Conservation (phyloP, 1,284 basidiomycete genomes). For the Microbotryum violaceum region DNA sequence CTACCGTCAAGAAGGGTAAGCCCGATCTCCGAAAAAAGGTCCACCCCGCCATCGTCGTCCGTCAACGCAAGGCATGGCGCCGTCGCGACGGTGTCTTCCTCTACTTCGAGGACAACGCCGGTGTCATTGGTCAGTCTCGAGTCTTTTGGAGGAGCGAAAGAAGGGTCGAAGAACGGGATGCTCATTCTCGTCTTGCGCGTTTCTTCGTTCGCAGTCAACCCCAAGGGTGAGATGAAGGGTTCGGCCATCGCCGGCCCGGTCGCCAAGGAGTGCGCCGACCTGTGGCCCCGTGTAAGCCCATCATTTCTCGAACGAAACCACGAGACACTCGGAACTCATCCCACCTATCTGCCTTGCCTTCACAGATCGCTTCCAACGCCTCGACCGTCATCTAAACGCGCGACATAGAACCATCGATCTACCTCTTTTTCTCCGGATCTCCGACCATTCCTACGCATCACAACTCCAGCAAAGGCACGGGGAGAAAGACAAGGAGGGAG, state of each 20-base stretch:
- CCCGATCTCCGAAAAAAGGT: constrained; percentile 99
- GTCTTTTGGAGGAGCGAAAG: too few relatives aligned
- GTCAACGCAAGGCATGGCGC: constrained; percentile 98
- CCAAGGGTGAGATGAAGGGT: constrained; percentile 99
- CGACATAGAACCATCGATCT: too few relatives aligned
- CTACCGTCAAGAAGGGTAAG: constrained; percentile 99
- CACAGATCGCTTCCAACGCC: constrained; percentile 62
- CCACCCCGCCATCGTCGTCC: constrained; percentile 94
- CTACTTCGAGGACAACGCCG: constrained; percentile 98
- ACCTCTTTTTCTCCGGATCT: too few relatives aligned
- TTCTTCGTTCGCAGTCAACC: constrained; percentile 51
- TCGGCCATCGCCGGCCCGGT: constrained; percentile 97
- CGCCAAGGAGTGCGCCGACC: constrained; percentile 92
- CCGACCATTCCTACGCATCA: too few relatives aligned
- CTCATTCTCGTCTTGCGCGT: too few relatives aligned
- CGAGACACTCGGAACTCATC: too few relatives aligned
- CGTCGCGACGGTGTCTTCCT: constrained; percentile 97
- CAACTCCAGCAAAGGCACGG: too few relatives aligned
- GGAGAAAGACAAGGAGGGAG: too few relatives aligned
- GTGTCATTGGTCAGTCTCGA: constrained; percentile 59
- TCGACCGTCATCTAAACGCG: constrained; percentile 77
- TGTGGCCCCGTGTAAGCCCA: constrained; percentile 94
- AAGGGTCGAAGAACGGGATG: too few relatives aligned
- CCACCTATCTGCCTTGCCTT: neutral
- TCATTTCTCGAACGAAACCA: neutral